phyloP scores from a whole-genome alignment of 495 filamentous ascomycete species.

The Neurospora pannonica region DNA sequence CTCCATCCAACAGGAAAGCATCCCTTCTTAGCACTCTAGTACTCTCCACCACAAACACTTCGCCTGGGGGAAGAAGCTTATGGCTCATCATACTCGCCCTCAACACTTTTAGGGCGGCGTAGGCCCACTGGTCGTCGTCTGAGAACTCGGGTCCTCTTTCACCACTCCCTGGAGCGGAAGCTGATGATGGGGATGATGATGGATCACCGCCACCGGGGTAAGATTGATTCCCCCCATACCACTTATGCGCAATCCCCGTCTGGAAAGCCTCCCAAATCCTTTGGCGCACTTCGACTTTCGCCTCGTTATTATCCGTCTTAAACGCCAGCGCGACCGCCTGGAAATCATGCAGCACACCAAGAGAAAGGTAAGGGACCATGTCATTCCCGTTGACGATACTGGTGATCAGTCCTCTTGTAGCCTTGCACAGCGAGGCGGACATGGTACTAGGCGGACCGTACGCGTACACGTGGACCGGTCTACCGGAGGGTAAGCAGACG shows the following conservation, averaged over 20 bases:
- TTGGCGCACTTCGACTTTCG: constrained; percentile 54
- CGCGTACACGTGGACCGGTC: constrained; percentile 70
- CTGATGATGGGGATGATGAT: not conserved
- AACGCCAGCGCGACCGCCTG: constrained; percentile 62
- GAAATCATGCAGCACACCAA: constrained; percentile 68
- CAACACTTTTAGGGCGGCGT: constrained; percentile 55
- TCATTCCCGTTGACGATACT: constrained; percentile 65
- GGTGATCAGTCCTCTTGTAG: constrained; percentile 67
- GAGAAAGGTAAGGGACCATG: constrained; percentile 62
- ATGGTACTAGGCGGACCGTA: constrained; percentile 69
- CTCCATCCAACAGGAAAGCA: constrained; percentile 36
- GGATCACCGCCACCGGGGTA: not conserved
- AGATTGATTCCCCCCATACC: constrained; percentile 27
- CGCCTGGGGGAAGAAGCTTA: constrained; percentile 67
- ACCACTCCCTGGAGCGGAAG: not conserved
- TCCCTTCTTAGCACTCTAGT: constrained; percentile 50
- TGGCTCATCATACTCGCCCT: constrained; percentile 58
- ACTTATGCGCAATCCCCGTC: constrained; percentile 33
- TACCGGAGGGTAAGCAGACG: constrained; percentile 51
- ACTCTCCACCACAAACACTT: constrained; percentile 64
- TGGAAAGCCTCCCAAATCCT: constrained; percentile 57
- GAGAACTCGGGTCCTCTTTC: constrained; percentile 6
- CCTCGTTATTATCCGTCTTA: constrained; percentile 56
- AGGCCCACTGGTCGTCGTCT: constrained; percentile 63
- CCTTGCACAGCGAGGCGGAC: constrained; percentile 60